Evolutionary conservation across 179 eudicot genomes (phyloP).

Genomic region (Carnegiea gigantea): DNA sequence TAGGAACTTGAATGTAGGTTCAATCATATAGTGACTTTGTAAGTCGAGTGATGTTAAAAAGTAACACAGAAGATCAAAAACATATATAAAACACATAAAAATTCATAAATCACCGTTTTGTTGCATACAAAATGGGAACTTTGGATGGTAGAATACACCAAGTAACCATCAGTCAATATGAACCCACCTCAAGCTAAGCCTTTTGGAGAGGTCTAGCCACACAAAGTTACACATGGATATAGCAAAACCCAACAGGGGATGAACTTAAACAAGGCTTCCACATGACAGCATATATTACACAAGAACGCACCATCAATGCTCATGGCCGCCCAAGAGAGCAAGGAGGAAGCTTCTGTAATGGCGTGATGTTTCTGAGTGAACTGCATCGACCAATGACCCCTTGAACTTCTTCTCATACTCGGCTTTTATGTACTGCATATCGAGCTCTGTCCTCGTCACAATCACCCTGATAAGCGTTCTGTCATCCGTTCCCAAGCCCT

Average conservation of each 20-base stretch:
- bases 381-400: conserved; percentile 46
- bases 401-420: conserved; percentile 49
- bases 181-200: neutral
- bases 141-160: no score
- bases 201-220: neutral
- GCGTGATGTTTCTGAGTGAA: conserved; percentile 56
- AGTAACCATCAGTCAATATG: neutral
- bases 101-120: no score
- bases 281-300: neutral
- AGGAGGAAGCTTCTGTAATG: conserved; percentile 49
- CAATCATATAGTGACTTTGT: no score
- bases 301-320: conserved; percentile 2
- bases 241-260: neutral
- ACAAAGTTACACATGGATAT: neutral
- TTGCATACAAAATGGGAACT: no score
- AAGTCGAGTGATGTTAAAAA: no score
- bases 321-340: conserved; percentile 42
- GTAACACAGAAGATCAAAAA: no score
- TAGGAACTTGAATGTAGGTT: no score
- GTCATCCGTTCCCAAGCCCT: conserved; percentile 79
- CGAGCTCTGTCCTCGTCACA: conserved; percentile 76
- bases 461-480: conserved; percentile 60
- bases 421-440: conserved; percentile 60
- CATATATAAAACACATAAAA: no score
- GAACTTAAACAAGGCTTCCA: neutral